A percentile compares a stretch with the other conserved stretches of the same genome.
Conservation (phyloP, 345 rosid genomes). For the Triadica sebifera region DNA sequence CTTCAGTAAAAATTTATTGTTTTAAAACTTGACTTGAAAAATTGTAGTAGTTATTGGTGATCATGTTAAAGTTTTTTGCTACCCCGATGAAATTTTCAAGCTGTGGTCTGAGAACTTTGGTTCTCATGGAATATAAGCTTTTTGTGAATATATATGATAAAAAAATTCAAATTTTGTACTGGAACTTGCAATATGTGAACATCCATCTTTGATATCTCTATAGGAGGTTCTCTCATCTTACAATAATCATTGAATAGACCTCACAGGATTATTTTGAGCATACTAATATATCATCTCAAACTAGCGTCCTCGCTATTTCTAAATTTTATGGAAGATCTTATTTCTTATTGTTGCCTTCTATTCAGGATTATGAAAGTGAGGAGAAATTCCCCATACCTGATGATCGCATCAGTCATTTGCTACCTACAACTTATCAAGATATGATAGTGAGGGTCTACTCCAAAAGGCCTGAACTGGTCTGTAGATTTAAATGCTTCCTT, state of each 20-base stretch:
- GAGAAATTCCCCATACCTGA: constrained; percentile 75
- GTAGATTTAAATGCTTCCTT: constrained; percentile 14
- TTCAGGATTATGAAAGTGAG: constrained; percentile 75
- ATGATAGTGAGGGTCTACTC: constrained; percentile 92
- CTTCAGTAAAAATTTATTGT: not conserved
- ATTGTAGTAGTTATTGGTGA: not conserved
- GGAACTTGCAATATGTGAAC: not conserved
- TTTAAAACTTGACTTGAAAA: not conserved
- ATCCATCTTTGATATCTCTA: not conserved
- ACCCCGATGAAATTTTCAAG: not conserved
- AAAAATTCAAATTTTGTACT: no score
- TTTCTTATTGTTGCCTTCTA: constrained; percentile 4
- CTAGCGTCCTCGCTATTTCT: not conserved
- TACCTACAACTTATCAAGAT: constrained; percentile 79
- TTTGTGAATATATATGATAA: not conserved
- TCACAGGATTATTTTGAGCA: not conserved
- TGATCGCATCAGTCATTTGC: constrained; percentile 78
- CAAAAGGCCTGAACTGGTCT: constrained; percentile 81
- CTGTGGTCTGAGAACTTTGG: not conserved
- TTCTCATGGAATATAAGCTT: not conserved
- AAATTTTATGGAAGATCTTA: no score
- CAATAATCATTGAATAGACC: not conserved
- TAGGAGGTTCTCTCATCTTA: not conserved
- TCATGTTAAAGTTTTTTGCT: not conserved
- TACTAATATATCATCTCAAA: not conserved